Conservation (phyloP, 2,329 filamentous ascomycete species). For the Pestalotiopsis sp. region DNA sequence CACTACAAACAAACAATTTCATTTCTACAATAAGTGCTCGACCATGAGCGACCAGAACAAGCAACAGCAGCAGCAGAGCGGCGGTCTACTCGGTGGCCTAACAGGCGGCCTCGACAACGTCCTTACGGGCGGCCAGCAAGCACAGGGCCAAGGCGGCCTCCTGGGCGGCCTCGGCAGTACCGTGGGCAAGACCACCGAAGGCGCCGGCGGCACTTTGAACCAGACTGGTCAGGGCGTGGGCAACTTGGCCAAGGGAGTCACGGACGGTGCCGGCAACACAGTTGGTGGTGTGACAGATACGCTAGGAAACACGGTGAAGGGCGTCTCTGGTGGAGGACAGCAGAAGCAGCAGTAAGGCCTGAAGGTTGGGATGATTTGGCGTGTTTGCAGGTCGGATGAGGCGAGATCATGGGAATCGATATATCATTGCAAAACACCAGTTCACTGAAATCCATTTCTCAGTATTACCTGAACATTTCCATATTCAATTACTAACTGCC, state of each 20-base stretch:
- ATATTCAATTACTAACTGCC: no score
- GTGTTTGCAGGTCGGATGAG: no score
- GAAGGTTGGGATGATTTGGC: not conserved
- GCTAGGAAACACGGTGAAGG: conserved; percentile 28
- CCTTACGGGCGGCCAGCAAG: conserved; percentile 40
- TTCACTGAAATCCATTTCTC: no score
- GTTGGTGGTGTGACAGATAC: conserved; percentile 28
- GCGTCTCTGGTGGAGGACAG: conserved; percentile 20
- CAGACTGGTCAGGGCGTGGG: conserved; percentile 26
- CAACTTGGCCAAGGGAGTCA: conserved; percentile 28
- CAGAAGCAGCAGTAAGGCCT: not conserved
- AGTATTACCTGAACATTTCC: no score
- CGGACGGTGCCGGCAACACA: conserved; percentile 36
- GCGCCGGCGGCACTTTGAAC: conserved; percentile 26
- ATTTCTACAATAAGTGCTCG: not conserved
- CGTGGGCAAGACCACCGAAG: conserved; percentile 35
- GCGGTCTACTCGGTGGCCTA: conserved; percentile 37
- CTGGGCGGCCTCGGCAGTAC: conserved; percentile 34
- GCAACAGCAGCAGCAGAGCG: conserved; percentile 14
- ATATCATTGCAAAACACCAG: no score
- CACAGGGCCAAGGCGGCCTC: conserved; percentile 39
- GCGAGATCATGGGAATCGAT: no score
- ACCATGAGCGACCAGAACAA: conserved; percentile 13
- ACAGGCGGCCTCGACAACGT: conserved; percentile 39
- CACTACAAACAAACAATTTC: not conserved